These are phyloP conservation scores for Cytospora piceae DNA, from an alignment of 2,329 filamentous ascomycete species.

Conservation along the genomic window DNA sequence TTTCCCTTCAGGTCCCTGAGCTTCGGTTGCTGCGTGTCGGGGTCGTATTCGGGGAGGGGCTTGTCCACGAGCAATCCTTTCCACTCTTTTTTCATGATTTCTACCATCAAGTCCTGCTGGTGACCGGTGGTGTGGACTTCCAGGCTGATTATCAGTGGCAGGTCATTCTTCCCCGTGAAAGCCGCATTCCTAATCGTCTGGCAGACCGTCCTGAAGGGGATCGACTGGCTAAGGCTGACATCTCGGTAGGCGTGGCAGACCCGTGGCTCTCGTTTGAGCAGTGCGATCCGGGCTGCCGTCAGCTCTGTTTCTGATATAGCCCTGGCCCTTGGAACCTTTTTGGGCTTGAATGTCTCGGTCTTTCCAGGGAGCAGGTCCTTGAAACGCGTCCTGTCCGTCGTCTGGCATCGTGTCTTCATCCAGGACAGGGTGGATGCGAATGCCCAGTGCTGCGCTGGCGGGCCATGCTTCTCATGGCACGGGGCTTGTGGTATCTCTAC, in stretches of 20 bases:
- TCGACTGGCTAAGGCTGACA: slow-evolving; percentile 80
- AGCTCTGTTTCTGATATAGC: slow-evolving; percentile 23
- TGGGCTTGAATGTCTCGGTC: slow-evolving; percentile 32
- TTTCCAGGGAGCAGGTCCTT: background rate
- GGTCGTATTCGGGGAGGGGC: slow-evolving; percentile 53
- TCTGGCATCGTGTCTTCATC: slow-evolving; percentile 31
- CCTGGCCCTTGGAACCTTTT: slow-evolving; percentile 15
- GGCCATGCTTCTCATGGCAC: slow-evolving; percentile 42
- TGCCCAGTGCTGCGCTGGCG: slow-evolving; percentile 35
- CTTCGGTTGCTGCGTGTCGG: slow-evolving; percentile 63
- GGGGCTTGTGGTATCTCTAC: slow-evolving; percentile 40
- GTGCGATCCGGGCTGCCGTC: slow-evolving; percentile 19
- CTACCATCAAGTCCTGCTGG: slow-evolving; percentile 90
- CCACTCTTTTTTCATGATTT: slow-evolving; percentile 93
- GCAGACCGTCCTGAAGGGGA: slow-evolving; percentile 87
- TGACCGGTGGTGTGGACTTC: slow-evolving; percentile 83
- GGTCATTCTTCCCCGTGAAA: slow-evolving; percentile 68
- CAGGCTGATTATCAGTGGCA: slow-evolving; percentile 88
- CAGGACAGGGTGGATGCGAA: slow-evolving; percentile 26
- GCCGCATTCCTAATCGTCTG: slow-evolving; percentile 76
- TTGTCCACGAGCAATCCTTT: slow-evolving; percentile 69
- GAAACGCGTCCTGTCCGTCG: background rate
- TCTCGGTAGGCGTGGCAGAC: slow-evolving; percentile 67
- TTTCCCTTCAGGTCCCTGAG: slow-evolving; percentile 75
- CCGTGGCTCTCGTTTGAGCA: slow-evolving; percentile 65